A percentile compares a stretch with the other conserved stretches of the same genome.
Evolutionary conservation across 306 rosid species (phyloP).

Genomic region (Astragalus membranaceus): DNA sequence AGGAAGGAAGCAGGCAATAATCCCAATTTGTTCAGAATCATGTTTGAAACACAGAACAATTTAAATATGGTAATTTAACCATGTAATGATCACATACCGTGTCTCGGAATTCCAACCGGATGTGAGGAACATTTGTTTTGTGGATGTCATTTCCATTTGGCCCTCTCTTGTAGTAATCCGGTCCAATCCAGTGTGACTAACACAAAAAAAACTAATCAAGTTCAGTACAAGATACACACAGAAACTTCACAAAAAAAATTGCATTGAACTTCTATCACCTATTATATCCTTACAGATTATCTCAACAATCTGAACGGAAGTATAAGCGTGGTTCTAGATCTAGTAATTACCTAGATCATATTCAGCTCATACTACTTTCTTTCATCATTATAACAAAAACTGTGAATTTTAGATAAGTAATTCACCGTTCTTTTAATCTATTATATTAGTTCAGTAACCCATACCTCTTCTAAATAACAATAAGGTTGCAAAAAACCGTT

Average conservation of each 20-base stretch:
- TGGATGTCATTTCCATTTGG: slow-evolving; percentile 84
- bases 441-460: neutral
- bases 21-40: neutral
- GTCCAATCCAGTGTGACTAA: slow-evolving; percentile 95
- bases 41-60: neutral
- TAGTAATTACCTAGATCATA: neutral
- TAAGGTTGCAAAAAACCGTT: neutral
- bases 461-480: neutral
- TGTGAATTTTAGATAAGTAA: neutral
- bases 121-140: slow-evolving; percentile 89
- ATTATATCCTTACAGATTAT: neutral
- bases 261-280: neutral
- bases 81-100: slow-evolving; percentile 39
- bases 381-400: neutral
- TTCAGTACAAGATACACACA: slow-evolving; percentile 4
- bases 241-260: neutral
- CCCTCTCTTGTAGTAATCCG: slow-evolving; percentile 72
- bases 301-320: neutral
- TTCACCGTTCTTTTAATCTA: neutral
- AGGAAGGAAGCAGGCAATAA: neutral
- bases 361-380: neutral
- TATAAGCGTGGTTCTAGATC: neutral
- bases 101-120: slow-evolving; percentile 84
- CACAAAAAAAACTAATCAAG: slow-evolving; percentile 14
- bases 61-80: neutral